Base-by-base conservation (phyloP, 2,329 filamentous ascomycete species). In the Sclerotinia nivalis region DNA sequence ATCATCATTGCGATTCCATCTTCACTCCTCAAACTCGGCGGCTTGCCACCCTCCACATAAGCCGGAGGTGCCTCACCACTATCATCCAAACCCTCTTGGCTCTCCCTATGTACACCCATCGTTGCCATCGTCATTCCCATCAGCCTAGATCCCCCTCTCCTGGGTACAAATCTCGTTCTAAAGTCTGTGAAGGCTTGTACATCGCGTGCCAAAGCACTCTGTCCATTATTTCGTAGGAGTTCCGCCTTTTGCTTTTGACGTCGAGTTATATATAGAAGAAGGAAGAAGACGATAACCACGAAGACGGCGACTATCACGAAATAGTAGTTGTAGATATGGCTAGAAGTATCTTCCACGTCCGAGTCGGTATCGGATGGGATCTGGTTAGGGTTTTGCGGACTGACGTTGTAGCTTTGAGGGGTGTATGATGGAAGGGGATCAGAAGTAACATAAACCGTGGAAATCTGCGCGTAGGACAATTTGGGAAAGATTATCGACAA, bases 1-100 rank as follows among this genome's bases (percentile, higher is more conserved):
- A 28, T 37, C n/a, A 64, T 37, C n/a, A 52, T 65, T 12, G 55
- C n/a, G 25, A 69, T 47, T 13, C 61, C 47, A 55, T 69, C 58
- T 15, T 25, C 58, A 55, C 66, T 69, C 49, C 66, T 69, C 47
- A 69, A 64, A 72, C 76, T 78, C 45, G 76, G 76, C 22, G 77
- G 76, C 56, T 78, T 78, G 5, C 55, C 61, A 4, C 71, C 74
- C 15, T 72, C 72, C 7, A 70, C 81, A 76, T 91, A 91, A 0
- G 88, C 87, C 61, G 89, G 89, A 64, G 89, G 89, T 13, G 88
- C 87, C 77, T 90, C 87, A 40, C 88, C 89, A 56, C 84, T 78
- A 79, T 90, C 88, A 76, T 91, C 84, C 69, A 90, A 78, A 0
- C 89, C 89, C 72, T 91, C 88, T 59, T 84, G 50, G 25, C n/a